Evolutionary conservation across 1,284 basidiomycete species (phyloP), one percentile per base, ranked within the genome.

Genomic region (Ganoderma boninense): DNA sequence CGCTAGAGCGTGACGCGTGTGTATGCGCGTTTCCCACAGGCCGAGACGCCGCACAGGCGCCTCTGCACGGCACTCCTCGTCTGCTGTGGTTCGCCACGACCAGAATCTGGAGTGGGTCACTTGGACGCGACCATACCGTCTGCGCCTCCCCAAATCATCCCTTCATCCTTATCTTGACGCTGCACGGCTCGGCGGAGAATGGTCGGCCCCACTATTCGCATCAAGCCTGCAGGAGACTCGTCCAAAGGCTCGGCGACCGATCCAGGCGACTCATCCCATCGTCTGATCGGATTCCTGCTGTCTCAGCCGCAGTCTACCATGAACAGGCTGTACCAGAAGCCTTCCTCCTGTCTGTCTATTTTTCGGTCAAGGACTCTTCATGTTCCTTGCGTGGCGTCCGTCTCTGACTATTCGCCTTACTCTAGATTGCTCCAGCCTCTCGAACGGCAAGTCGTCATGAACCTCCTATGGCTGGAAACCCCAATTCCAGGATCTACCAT

Each of bases 301-400:
- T 90, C 91, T 8, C 95, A 98, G 78, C 93, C 95, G 0, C 93
- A 95, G 78, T 92, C 89, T 63, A 93, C 94, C 52, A 86, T 97
- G 69, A 93, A 90, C 62, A 89, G 95, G 62, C 86, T 99, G 62
- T 99, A 98, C 80, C 89, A 92, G 77, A 90, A 91, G 23, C 97
- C 97, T 26, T 97, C 96, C 2, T 94, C 95, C 80, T 98, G 97
- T 83, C 89, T 99, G 43, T 95, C 96, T 57, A 92, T 99, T 80
- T 97, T 98, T 80, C 91, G 97, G 95, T 95, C 73, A 77, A 69
- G 78, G 2, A 13, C 62, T 40, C 13, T 13, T 29, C 16, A n/a
- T 65, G 14, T 38, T 62, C 54, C 52, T 26, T 8, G 38, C 64
- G 62, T 66, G 42, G 38, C 54, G 72, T 38, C 65, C 70, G n/a